These are phyloP conservation scores for Protostelium mycophagum DNA, from an alignment of 78 protist species.

Conservation along the genomic window DNA sequence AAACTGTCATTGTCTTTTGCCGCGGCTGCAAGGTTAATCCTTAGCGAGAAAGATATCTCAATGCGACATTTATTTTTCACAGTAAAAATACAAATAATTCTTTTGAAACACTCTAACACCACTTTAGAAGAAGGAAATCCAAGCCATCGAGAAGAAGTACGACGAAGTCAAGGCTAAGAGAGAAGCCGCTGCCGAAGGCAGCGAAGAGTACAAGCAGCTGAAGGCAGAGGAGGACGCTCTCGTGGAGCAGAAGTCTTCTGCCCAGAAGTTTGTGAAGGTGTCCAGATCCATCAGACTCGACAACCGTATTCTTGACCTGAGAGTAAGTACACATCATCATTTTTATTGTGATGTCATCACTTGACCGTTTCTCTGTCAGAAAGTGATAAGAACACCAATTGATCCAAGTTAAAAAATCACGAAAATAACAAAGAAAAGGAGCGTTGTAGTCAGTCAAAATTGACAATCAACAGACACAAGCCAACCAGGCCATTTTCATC, in stretches of 20 bases:
- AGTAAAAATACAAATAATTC: no score
- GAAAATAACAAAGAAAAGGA: not conserved
- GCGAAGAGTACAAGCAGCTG: not conserved
- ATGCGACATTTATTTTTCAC: no score
- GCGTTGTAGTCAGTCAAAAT: not conserved
- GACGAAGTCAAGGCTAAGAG: slow-evolving; percentile 8
- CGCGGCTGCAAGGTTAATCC: no score
- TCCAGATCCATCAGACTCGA: slow-evolving; percentile 75
- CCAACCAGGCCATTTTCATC: slow-evolving; percentile 90
- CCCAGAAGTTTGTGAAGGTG: slow-evolving; percentile 40
- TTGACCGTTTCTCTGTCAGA: not conserved
- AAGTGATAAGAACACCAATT: no score
- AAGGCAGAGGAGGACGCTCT: slow-evolving; percentile 6
- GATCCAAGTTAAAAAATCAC: not conserved
- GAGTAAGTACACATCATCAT: slow-evolving; percentile 36
- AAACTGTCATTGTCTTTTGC: not conserved
- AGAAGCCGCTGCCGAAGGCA: not conserved
- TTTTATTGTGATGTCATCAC: not conserved
- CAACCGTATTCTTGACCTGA: slow-evolving; percentile 86
- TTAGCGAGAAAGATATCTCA: no score
- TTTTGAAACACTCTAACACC: not conserved
- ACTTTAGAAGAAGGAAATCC: slow-evolving; percentile 23
- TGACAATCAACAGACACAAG: slow-evolving; percentile 67
- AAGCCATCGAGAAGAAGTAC: not conserved
- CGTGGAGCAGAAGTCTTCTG: slow-evolving; percentile 17